phyloP scores from a whole-genome alignment of 2,329 filamentous ascomycete species.

The Pezicula carpinea region DNA sequence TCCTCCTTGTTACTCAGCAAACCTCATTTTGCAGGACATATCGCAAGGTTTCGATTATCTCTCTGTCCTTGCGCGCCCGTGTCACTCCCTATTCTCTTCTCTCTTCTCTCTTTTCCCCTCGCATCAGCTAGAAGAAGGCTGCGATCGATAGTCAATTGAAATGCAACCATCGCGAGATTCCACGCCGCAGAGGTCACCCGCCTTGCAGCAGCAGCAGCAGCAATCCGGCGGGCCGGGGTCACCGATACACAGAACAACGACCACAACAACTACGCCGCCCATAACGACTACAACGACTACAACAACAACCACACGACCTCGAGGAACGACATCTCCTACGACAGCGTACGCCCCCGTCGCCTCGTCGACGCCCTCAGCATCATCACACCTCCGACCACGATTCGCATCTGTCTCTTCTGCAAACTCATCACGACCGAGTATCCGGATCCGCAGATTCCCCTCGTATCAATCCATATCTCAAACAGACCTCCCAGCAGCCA shows the following conservation, averaged over 20 bases:
- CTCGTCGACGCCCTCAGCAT: neutral
- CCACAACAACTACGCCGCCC: neutral
- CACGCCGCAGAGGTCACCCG: neutral
- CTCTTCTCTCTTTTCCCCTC: no score
- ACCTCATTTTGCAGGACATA: no score
- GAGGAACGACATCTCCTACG: no score
- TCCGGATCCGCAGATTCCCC: constrained; percentile 17
- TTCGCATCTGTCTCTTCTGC: neutral
- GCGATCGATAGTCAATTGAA: no score
- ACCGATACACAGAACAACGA: neutral
- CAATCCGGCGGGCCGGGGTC: neutral
- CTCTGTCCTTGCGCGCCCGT: no score
- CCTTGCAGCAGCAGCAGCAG: neutral
- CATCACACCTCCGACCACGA: neutral
- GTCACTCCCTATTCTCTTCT: no score
- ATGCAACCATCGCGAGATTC: neutral
- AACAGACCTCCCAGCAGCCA: neutral
- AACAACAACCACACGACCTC: neutral
- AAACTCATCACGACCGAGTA: constrained; percentile 13
- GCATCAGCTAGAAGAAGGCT: no score
- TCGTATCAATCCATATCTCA: constrained; percentile 1
- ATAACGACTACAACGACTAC: neutral
- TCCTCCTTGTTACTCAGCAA: no score
- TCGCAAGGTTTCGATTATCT: no score
- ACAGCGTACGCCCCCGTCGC: neutral